Conservation (phyloP, 129 eudicot species). For the sunflower (Helianthus annuus) region HanXRQr2.0-SUNRISE NC_035438.2:27591413-27591912, state of each 20-base stretch:
- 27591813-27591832: conserved; percentile 97
- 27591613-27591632: conserved; percentile 96
- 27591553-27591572: conserved; percentile 78
- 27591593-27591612: conserved; percentile 96
- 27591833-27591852: conserved; percentile 71
- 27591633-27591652: conserved; percentile 94
- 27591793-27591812: conserved; percentile 84
- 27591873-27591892: conserved; percentile 85
- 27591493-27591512: conserved; percentile 79
- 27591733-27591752: conserved; percentile 96
- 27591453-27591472: conserved; percentile 83
- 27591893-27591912: conserved; percentile 84
- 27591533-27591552: conserved; percentile 95
- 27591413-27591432: conserved; percentile 97
- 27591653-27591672: conserved; percentile 91
- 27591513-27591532: conserved; percentile 85
- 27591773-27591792: conserved; percentile 86
- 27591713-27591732: conserved; percentile 88
- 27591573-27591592: conserved; percentile 85
- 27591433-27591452: conserved; percentile 91
- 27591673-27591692: conserved; percentile 87
- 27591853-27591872: conserved; percentile 75
- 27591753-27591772: conserved; percentile 98
- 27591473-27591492: conserved; percentile 68
- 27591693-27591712: conserved; percentile 86